A percentile compares a stretch with the other conserved stretches of the same genome.
phyloP scores from a whole-genome alignment of 257 asterid species.

The Solanum raphanifolium region DNA sequence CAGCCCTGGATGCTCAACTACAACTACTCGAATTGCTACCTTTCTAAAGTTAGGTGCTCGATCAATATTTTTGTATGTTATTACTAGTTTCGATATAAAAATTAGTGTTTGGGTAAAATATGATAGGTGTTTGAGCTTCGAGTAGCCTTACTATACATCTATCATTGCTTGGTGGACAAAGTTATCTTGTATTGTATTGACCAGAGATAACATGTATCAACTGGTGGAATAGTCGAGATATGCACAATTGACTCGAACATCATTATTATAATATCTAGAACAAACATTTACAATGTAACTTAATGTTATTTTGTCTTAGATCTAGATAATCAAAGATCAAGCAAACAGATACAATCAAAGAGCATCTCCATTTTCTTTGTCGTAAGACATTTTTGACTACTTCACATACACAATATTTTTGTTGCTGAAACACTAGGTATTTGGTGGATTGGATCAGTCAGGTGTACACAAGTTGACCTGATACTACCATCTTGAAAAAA shows the following conservation, averaged over 20 bases:
- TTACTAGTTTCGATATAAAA: neutral
- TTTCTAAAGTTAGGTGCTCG: neutral
- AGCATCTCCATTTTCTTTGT: neutral
- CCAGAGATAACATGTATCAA: neutral
- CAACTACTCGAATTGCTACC: neutral
- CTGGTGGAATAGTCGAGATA: rapidly evolving
- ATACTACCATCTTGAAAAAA: neutral
- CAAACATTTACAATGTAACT: neutral
- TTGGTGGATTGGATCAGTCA: neutral
- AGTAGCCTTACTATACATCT: neutral
- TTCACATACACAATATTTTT: neutral
- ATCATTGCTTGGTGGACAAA: neutral
- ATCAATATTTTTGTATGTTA: neutral
- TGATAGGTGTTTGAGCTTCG: neutral
- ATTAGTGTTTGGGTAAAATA: neutral
- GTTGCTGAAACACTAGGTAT: neutral
- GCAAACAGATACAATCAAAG: neutral
- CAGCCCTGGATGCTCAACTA: neutral
- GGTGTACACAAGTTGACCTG: neutral
- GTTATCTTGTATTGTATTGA: neutral
- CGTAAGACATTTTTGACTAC: neutral
- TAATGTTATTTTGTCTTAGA: neutral
- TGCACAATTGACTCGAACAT: neutral
- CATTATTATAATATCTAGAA: neutral
- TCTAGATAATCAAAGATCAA: neutral